Percentiles rank a stretch among this genome's conserved stretches.
phyloP scores from a whole-genome alignment of 306 rosid genomes.

The Castanea mollissima region DNA sequence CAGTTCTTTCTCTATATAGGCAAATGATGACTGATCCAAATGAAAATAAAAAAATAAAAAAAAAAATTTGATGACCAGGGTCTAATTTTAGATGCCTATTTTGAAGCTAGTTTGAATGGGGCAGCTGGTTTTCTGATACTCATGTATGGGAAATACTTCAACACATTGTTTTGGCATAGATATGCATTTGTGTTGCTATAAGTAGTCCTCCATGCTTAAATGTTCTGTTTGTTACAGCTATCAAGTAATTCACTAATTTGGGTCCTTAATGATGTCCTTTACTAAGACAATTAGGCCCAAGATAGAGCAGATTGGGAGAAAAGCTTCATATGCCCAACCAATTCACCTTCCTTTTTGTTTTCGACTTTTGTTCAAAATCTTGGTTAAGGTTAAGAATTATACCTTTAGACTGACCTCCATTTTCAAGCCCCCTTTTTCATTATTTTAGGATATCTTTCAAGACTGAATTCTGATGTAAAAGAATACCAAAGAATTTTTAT shows the following conservation, averaged over 20 bases:
- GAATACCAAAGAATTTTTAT: background rate
- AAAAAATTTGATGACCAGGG: too few species aligned
- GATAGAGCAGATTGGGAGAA: background rate
- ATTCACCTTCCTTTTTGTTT: background rate
- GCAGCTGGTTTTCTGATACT: too few species aligned
- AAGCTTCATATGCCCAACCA: background rate
- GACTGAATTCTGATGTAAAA: background rate
- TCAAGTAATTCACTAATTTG: background rate
- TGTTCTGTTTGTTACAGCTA: background rate
- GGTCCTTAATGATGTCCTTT: background rate
- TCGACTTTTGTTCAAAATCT: background rate
- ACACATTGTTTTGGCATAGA: too few species aligned
- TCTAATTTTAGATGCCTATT: background rate
- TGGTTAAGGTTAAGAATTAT: too few species aligned
- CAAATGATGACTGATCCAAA: background rate
- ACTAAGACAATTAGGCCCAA: background rate
- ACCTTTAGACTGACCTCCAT: background rate
- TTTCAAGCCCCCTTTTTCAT: background rate
- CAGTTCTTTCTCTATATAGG: background rate
- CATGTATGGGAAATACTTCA: too few species aligned
- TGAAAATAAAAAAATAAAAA: too few species aligned
- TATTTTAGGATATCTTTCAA: background rate
- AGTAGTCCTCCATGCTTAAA: background rate
- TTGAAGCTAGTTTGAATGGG: background rate
- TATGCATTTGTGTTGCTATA: background rate